Base-by-base conservation (phyloP, 306 rosid genomes). In the Erythrophleum fordii region DNA sequence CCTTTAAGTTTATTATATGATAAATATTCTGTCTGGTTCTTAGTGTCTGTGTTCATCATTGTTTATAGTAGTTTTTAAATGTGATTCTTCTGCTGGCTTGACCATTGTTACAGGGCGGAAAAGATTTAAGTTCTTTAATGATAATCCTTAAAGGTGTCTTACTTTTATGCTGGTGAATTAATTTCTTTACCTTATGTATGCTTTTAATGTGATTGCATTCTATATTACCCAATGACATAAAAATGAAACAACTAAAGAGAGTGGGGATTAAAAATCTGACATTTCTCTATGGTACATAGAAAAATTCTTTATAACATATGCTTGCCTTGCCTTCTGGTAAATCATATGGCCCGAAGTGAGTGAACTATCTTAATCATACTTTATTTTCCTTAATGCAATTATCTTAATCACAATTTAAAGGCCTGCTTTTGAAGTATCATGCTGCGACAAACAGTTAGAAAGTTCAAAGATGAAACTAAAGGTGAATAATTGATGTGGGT, bases 51-150 rank as follows among this genome's bases (percentile, higher is more conserved):
- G 64, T 39, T 49, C 67, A n/a, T 48, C 41, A 10, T 65, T 75
- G 26, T 48, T 12, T 73, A 55, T 76, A 35, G 41, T 75, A 28
- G 56, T 69, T 77, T 12, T 61, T 70, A n/a, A 35, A 65, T 28
- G 23, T 31, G 42, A 25, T 55, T 52, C 61, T 71, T 76, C 23
- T 51, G 65, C n/a, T 83, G 77, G 81, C 22, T 17, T 72, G 65
- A 78, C 65, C 28, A 56, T 89, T 81, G 56, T 53, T 78, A 76
- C 88, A 92, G 97, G 88, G 81, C 88, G 29, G 93, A 89, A 86
- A 94, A 94, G 90, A 87, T 75, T 59, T 77, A 80, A 78, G 89
- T 94, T 70, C 91, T 94, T 87, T 94, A 86, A 92, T 92, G 98
- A 92, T 94, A 78, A 90, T 92, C 75, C 89, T 94, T 58, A 94